phyloP scores from a whole-genome alignment of 1,284 basidiomycete species.

The Marasmius sp. region DNA sequence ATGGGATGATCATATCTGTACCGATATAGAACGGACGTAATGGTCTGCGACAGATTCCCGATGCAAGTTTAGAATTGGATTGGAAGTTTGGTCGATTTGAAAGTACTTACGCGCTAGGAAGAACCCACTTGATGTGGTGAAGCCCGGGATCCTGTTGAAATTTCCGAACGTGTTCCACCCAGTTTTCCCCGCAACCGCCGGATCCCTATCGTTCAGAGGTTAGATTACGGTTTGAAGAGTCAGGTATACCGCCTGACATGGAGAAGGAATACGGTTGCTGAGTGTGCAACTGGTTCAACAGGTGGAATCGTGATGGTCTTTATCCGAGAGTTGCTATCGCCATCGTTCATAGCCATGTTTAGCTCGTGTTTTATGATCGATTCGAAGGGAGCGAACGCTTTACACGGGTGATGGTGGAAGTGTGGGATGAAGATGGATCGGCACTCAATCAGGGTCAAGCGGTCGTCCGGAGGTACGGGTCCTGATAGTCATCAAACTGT shows the following conservation, averaged over 20 bases:
- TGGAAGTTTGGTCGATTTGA: neutral
- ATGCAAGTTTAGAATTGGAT: too few species aligned
- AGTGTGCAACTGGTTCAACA: neutral
- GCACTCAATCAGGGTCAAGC: too few species aligned
- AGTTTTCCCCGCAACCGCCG: conserved; percentile 7
- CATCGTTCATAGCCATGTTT: too few species aligned
- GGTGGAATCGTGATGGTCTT: too few species aligned
- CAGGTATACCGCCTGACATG: neutral
- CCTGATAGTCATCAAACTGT: too few species aligned
- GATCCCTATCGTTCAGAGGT: conserved; percentile 7
- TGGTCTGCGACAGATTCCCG: conserved; percentile 1
- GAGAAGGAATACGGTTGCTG: neutral
- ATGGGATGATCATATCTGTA: conserved; percentile 5
- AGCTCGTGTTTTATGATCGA: too few species aligned
- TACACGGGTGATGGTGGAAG: too few species aligned
- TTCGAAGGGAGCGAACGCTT: too few species aligned
- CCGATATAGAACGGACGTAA: conserved; percentile 1
- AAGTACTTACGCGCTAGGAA: conserved; percentile 12
- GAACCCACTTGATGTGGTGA: conserved; percentile 15
- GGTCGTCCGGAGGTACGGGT: too few species aligned
- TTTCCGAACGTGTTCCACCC: conserved; percentile 2
- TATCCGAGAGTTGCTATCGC: too few species aligned
- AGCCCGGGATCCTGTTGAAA: conserved; percentile 8
- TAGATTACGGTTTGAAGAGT: neutral
- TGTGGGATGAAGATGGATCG: too few species aligned